Evolutionary conservation across 2,329 filamentous ascomycete species (phyloP).

Genomic region (Tetracladium maxilliforme): DNA sequence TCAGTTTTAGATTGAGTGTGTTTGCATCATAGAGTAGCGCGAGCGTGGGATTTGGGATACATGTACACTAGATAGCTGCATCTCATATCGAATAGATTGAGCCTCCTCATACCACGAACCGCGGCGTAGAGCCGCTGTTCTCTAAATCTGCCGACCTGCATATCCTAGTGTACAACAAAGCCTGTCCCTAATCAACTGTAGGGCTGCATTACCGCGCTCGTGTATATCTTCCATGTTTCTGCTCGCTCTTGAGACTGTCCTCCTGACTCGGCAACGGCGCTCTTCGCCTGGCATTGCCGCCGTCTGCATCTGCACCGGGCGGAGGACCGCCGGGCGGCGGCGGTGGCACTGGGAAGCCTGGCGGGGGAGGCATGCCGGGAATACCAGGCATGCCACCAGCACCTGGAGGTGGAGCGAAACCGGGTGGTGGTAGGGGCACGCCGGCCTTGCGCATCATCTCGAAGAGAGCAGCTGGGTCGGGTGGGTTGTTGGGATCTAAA

Average conservation of each 20-base stretch:
- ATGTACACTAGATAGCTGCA: too few relatives aligned
- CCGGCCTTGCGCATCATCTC: conserved; percentile 54
- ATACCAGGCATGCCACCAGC: conserved; percentile 17
- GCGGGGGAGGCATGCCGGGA: conserved; percentile 28
- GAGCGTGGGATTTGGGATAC: too few relatives aligned
- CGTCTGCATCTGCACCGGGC: conserved; percentile 17
- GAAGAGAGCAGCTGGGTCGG: conserved; percentile 43
- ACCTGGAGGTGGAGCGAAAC: too few relatives aligned
- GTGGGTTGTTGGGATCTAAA: conserved; percentile 43
- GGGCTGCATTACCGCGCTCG: conserved; percentile 32
- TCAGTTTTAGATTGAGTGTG: too few relatives aligned
- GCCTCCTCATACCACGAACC: too few relatives aligned
- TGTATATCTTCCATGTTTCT: conserved; percentile 49
- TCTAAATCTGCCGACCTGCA: too few relatives aligned
- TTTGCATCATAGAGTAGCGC: too few relatives aligned
- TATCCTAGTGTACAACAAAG: too few relatives aligned
- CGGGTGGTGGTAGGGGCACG: conserved; percentile 41
- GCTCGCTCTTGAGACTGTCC: conserved; percentile 67
- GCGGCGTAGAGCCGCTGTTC: too few relatives aligned
- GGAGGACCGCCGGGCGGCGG: conserved; percentile 18
- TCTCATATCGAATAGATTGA: too few relatives aligned
- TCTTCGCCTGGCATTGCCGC: conserved; percentile 34
- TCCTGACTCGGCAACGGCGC: conserved; percentile 71
- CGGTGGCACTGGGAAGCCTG: conserved; percentile 24
- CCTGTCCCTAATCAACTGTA: too few relatives aligned